Base-by-base conservation (phyloP, 768 basidiomycete genomes). In the Russula olivacea region DNA sequence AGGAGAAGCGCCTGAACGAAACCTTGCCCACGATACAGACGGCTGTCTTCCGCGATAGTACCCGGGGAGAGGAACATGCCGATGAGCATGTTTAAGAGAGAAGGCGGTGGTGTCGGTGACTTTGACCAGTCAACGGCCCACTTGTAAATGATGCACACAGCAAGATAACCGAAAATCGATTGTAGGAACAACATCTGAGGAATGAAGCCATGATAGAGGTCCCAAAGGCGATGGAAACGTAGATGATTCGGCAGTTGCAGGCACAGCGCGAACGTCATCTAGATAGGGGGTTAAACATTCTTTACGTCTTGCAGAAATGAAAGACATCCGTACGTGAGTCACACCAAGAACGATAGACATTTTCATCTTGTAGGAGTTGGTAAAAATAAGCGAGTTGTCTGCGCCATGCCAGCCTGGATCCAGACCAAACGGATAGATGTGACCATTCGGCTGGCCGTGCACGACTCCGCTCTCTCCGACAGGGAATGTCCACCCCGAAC, bases 281-380 rank as follows among this genome's bases (percentile, higher is more conserved):
- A 67, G 19, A 55, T 28, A 19, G 36, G 5, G 5, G n/a, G 10
- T 59, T 21, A n/a, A 55, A 40, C 25, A 12, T 23, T 12, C 30
- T 1, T n/a, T 40, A 58, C 38, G 58, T 48, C 45, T 23, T 21
- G 59, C 34, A 5, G 6, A 34, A 36, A 49, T 28, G 7, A n/a
- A 38, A 36, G 41, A 52, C 51, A 19, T 55, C 76, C 86, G 69
- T 77, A 98, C 96, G 74, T 99, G 96, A 63, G 90, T 89, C 67
- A 99, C 95, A 73, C 97, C 97, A 58, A 99, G 75, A 40, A 98
- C 84, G 71, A 99, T 87, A 23, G 93, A 91, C 93, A 98, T 93
- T 79, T 99, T 98, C 97, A 99, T 99, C 86, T 98, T 99, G 80
- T 96, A 96, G 43, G 95, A 98, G 76, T 99, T 99, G 57, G 89